A percentile compares a stretch with the other conserved stretches of the same genome.
phyloP scores from a whole-genome alignment of 495 filamentous ascomycete species.

The Lophiotrema nucula region DNA sequence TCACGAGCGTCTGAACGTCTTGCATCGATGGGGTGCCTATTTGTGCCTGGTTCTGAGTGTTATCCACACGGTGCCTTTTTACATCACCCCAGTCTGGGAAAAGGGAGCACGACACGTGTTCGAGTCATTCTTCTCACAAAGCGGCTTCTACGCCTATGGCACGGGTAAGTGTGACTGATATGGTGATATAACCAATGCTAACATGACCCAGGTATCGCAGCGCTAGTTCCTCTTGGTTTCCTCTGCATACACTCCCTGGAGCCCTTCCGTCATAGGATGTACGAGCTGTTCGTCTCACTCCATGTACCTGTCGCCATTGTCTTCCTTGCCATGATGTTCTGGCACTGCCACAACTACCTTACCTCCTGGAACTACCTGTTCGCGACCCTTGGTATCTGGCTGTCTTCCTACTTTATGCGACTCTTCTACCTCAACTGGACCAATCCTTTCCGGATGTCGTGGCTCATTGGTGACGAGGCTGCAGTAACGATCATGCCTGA shows the following conservation, averaged over 20 bases:
- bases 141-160: constrained; percentile 73
- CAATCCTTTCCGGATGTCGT: constrained; percentile 73
- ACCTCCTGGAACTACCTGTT: constrained; percentile 89
- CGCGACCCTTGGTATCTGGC: constrained; percentile 77
- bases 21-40: constrained; percentile 93
- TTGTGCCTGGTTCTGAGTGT: constrained; percentile 79
- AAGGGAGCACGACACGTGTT: constrained; percentile 67
- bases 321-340: constrained; percentile 84
- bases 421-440: constrained; percentile 77
- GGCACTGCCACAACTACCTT: constrained; percentile 92
- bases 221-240: constrained; percentile 74
- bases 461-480: constrained; percentile 83
- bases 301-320: constrained; percentile 80
- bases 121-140: constrained; percentile 56
- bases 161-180: constrained; percentile 51
- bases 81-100: constrained; percentile 82
- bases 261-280: constrained; percentile 60
- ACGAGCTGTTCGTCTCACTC: constrained; percentile 79
- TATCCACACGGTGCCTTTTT: constrained; percentile 85
- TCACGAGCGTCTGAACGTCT: constrained; percentile 86
- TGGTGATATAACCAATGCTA: constrained; percentile 11
- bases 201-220: constrained; percentile 62
- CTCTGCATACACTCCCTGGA: constrained; percentile 82
- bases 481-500: constrained; percentile 84
- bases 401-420: constrained; percentile 51